phyloP scores from a whole-genome alignment of 768 basidiomycete species.

The Termitomyces sp. region DNA sequence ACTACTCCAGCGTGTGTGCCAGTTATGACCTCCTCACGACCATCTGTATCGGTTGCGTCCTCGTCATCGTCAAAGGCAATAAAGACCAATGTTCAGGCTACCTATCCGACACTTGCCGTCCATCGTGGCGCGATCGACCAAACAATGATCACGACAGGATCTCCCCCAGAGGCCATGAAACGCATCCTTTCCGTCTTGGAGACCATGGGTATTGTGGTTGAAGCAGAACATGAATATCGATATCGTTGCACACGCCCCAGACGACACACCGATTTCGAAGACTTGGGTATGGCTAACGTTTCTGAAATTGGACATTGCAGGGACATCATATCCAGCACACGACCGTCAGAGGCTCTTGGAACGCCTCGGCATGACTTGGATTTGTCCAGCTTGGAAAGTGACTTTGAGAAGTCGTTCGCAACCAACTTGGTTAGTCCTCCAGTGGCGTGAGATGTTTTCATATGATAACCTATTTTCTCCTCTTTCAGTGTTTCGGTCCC shows the following conservation, averaged over 20 bases:
- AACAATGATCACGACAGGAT: slow-evolving; percentile 70
- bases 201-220: slow-evolving; percentile 78
- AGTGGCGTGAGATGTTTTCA: not conserved
- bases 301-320: not conserved
- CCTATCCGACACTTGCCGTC: slow-evolving; percentile 17
- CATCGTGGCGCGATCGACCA: slow-evolving; percentile 91
- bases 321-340: not conserved
- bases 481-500: not conserved
- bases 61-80: not conserved
- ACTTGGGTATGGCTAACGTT: not conserved
- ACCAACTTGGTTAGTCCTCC: not conserved
- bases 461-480: not conserved
- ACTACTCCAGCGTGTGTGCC: not conserved
- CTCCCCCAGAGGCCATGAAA: slow-evolving; percentile 72
- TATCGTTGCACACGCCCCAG: slow-evolving; percentile 62
- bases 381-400: slow-evolving; percentile 28
- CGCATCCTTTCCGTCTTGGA: slow-evolving; percentile 65
- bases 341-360: not conserved
- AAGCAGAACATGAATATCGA: slow-evolving; percentile 77
- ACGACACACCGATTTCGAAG: slow-evolving; percentile 17
- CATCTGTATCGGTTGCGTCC: not conserved
- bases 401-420: slow-evolving; percentile 1
- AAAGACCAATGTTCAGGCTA: not conserved
- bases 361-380: not conserved
- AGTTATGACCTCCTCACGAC: not conserved